phyloP scores from a whole-genome alignment of 305 asterid species.

The Solanum hybrid region DNA sequence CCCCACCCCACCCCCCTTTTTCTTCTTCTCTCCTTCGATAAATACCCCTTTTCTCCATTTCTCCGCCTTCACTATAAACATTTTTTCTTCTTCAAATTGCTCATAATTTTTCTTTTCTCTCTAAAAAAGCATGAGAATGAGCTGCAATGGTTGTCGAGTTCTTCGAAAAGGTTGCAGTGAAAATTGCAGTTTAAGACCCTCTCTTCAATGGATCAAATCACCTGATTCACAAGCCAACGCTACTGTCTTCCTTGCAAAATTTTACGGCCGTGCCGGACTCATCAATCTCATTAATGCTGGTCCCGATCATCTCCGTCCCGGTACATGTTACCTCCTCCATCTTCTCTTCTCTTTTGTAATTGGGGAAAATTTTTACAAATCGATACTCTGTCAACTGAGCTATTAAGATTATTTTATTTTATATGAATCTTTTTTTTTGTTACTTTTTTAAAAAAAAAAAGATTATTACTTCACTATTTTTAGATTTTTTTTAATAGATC shows the following conservation, averaged over 20 bases:
- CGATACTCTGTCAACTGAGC: background rate
- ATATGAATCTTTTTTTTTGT: too few relatives aligned
- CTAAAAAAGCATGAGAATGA: conserved; percentile 33
- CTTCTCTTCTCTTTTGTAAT: background rate
- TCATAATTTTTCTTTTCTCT: background rate
- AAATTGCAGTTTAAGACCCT: conserved; percentile 50
- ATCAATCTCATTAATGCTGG: conserved; percentile 63
- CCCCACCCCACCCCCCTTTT: background rate
- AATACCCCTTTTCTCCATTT: conserved; percentile 24
- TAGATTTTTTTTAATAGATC: background rate
- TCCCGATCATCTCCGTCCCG: conserved; percentile 54
- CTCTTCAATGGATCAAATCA: conserved; percentile 57
- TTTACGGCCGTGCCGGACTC: conserved; percentile 89
- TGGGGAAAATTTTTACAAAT: background rate
- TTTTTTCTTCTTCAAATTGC: background rate
- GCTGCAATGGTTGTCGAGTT: conserved; percentile 87
- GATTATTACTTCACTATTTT: too few relatives aligned
- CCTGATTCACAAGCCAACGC: conserved; percentile 80
- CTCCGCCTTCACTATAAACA: conserved; percentile 3
- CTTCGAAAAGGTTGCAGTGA: conserved; percentile 80
- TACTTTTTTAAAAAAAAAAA: too few relatives aligned
- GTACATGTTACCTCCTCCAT: conserved; percentile 13
- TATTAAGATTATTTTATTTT: background rate
- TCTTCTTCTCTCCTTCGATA: conserved; percentile 9
- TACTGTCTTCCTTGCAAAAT: conserved; percentile 72